These are phyloP conservation scores for Lycium barbarum DNA, from an alignment of 257 asterid genomes.

Conservation along the genomic window DNA sequence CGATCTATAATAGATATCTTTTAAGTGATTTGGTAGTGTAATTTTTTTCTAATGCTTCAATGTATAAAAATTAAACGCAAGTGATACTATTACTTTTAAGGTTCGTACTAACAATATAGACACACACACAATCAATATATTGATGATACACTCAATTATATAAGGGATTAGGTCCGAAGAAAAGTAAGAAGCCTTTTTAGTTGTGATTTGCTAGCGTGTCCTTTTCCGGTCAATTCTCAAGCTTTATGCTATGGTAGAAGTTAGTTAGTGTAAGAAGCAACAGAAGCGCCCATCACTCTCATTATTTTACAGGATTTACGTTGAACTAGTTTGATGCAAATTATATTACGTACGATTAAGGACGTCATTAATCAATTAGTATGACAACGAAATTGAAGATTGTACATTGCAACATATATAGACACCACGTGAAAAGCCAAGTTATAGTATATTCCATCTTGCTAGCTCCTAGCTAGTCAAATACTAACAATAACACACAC, in stretches of 20 bases:
- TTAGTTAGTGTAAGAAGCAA: too few species aligned
- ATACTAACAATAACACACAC: conserved; percentile 16
- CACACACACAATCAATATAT: neutral
- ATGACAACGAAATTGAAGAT: neutral
- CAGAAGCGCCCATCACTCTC: too few species aligned
- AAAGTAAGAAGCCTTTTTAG: neutral
- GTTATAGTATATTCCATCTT: conserved; percentile 19
- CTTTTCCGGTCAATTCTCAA: neutral
- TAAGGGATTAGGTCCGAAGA: neutral
- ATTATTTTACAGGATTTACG: too few species aligned
- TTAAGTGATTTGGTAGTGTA: neutral
- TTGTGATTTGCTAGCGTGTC: neutral
- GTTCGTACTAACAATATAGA: neutral
- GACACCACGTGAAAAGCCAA: neutral
- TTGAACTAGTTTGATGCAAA: too few species aligned
- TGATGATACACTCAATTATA: neutral
- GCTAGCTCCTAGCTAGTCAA: neutral
- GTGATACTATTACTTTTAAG: neutral
- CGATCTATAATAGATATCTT: neutral
- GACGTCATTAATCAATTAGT: neutral
- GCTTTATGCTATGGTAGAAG: neutral
- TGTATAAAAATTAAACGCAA: too few species aligned
- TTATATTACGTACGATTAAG: too few species aligned
- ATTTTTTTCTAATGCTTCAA: too few species aligned
- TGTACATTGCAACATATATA: neutral